phyloP scores from a whole-genome alignment of 2,329 filamentous ascomycete species.

The Trichoderma citrinoviride region DNA sequence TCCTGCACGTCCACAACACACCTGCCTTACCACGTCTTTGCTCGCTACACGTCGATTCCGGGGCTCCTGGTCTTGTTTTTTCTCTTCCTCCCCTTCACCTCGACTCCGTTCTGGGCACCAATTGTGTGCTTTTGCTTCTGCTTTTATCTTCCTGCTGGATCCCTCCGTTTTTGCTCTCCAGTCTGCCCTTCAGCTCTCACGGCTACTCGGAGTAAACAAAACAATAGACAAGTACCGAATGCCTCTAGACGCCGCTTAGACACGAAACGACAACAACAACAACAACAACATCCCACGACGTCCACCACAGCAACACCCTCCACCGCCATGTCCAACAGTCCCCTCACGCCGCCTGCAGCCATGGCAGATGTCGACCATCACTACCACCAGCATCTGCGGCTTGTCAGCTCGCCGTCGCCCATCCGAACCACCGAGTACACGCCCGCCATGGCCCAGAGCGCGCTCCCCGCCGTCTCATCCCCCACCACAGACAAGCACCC shows the following conservation, averaged over 20 bases:
- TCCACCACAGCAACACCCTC: background rate
- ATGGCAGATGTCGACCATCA: conserved; percentile 30
- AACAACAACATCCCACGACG: background rate
- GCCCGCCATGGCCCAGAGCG: conserved; percentile 16
- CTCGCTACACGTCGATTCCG: conserved; percentile 15
- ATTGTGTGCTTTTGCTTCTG: background rate
- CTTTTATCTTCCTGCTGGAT: conserved; percentile 3
- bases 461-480: conserved; percentile 26
- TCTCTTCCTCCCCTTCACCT: conserved; percentile 18
- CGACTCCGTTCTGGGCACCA: background rate
- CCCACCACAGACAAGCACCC: conserved; percentile 46
- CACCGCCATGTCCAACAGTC: conserved; percentile 28
- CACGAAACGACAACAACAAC: background rate
- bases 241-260: conserved; percentile 17
- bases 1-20: conserved; percentile 19
- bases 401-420: conserved; percentile 25
- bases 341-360: conserved; percentile 26
- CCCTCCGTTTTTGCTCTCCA: conserved; percentile 4
- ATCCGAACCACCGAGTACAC: conserved; percentile 24
- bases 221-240: conserved; percentile 1
- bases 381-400: conserved; percentile 11
- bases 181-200: background rate
- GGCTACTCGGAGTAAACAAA: background rate
- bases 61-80: conserved; percentile 18
- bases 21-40: conserved; percentile 16